Evolutionary conservation across 768 basidiomycete genomes (phyloP).

Genomic region (Candolleomyces eurysporus): DNA sequence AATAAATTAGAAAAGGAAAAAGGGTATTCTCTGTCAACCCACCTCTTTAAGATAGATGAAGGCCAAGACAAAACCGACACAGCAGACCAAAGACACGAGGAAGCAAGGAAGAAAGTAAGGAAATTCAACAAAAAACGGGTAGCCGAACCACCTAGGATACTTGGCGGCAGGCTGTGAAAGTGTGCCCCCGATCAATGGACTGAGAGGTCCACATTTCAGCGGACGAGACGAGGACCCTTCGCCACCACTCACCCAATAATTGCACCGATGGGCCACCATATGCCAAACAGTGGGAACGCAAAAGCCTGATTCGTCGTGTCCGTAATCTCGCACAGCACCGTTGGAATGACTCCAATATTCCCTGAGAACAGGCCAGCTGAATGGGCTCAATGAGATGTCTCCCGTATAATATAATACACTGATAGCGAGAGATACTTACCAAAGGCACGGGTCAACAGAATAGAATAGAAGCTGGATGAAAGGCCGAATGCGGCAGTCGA

Average conservation of each 20-base stretch:
- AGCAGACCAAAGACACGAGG: slow-evolving; percentile 28
- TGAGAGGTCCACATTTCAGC: no score
- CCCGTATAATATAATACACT: not conserved
- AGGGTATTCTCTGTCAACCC: not conserved
- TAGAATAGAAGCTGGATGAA: slow-evolving; percentile 43
- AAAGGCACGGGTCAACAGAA: slow-evolving; percentile 48
- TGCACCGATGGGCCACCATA: no score
- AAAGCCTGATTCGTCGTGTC: no score
- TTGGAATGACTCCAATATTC: slow-evolving; percentile 57
- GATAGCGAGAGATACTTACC: slow-evolving; percentile 29
- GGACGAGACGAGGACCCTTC: no score
- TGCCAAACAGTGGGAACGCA: no score
- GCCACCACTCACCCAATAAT: no score
- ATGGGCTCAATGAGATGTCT: slow-evolving; percentile 1
- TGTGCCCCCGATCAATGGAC: no score
- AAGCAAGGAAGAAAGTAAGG: no score
- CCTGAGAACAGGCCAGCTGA: slow-evolving; percentile 60
- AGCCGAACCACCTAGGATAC: no score
- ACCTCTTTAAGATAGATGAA: slow-evolving; percentile 1
- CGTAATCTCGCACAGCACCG: no score
- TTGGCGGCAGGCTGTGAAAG: no score
- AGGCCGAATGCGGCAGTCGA: slow-evolving; percentile 56
- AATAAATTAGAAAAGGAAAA: not conserved
- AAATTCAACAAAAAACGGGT: no score
- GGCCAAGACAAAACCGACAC: slow-evolving; percentile 25